These are phyloP conservation scores for Leptographium lundbergii DNA, from an alignment of 2,329 filamentous ascomycete genomes.

Conservation along the genomic window DNA sequence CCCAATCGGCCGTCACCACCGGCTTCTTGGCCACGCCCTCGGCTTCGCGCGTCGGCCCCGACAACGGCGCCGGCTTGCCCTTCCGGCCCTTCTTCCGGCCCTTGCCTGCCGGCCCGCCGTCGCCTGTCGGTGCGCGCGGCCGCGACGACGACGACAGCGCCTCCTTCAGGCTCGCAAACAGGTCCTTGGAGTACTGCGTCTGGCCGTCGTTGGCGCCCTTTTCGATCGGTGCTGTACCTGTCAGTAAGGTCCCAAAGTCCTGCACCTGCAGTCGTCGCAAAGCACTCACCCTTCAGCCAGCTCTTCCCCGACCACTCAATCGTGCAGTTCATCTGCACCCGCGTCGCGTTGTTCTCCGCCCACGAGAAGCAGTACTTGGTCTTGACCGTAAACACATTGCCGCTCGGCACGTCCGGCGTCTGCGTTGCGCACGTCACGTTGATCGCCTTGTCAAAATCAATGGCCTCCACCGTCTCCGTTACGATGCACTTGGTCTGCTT, in stretches of 20 bases:
- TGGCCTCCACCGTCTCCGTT: slow-evolving; percentile 66
- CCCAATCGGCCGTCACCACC: slow-evolving; percentile 49
- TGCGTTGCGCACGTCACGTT: slow-evolving; percentile 73
- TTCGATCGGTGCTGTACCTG: slow-evolving; percentile 68
- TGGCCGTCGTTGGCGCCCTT: slow-evolving; percentile 92
- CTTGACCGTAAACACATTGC: slow-evolving; percentile 82
- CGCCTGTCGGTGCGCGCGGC: slow-evolving; percentile 31
- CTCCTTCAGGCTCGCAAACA: slow-evolving; percentile 61
- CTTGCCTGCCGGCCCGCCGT: slow-evolving; percentile 24
- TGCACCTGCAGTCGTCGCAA: too few species aligned
- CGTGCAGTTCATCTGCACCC: slow-evolving; percentile 74
- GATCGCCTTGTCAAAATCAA: slow-evolving; percentile 80
- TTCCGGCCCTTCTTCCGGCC: slow-evolving; percentile 49
- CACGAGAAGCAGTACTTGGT: slow-evolving; percentile 92
- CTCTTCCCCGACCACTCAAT: slow-evolving; percentile 97
- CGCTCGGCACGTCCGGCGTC: slow-evolving; percentile 89
- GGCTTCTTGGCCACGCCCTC: slow-evolving; percentile 21
- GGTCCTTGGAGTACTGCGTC: slow-evolving; percentile 64
- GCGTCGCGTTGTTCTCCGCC: slow-evolving; percentile 75
- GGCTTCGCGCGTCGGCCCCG: slow-evolving; percentile 25
- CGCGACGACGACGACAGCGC: slow-evolving; percentile 50
- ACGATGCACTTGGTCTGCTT: slow-evolving; percentile 92
- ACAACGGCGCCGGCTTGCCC: slow-evolving; percentile 32
- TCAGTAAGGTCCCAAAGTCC: background rate
- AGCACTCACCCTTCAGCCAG: slow-evolving; percentile 72